phyloP scores from a whole-genome alignment of 805 yeast species.

The Candida nonsorbophila region DNA sequence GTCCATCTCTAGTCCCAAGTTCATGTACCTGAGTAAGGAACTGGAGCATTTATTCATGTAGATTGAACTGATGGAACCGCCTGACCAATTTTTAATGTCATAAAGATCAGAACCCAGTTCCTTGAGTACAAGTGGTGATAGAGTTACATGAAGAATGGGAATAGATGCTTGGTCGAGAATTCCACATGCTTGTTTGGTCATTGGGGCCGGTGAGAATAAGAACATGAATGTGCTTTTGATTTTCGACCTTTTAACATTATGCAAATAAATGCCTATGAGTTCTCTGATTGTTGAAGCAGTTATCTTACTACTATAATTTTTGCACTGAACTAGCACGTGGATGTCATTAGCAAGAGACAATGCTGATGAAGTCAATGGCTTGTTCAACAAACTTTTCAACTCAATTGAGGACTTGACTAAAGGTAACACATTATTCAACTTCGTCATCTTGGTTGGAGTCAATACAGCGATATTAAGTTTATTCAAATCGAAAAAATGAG shows the following conservation, averaged over 20 bases:
- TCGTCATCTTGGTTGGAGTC: slow-evolving; percentile 1
- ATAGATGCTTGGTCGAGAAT: slow-evolving; percentile 40
- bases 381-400: slow-evolving; percentile 6
- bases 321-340: slow-evolving; percentile 50
- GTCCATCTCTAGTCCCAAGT: slow-evolving; percentile 20
- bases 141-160: slow-evolving; percentile 41
- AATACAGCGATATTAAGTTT: slow-evolving; percentile 4
- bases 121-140: slow-evolving; percentile 25
- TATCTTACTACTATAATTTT: slow-evolving; percentile 40
- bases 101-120: slow-evolving; percentile 17
- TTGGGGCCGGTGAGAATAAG: slow-evolving; percentile 41
- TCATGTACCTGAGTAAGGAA: slow-evolving; percentile 18
- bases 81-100: slow-evolving; percentile 30
- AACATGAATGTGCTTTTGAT: slow-evolving; percentile 26
- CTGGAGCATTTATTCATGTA: slow-evolving; percentile 17
- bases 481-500: slow-evolving; percentile 13
- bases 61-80: slow-evolving; percentile 21
- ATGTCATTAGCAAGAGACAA: slow-evolving; percentile 25
- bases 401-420: slow-evolving; percentile 14
- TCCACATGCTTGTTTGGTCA: slow-evolving; percentile 42
- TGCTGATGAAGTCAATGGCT: slow-evolving; percentile 1
- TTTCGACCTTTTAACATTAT: slow-evolving; percentile 21
- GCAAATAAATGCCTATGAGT: slow-evolving; percentile 45
- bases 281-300: slow-evolving; percentile 48
- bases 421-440: slow-evolving; percentile 6